phyloP scores from a whole-genome alignment of 2,329 filamentous ascomycete genomes.

The Penicillium decumbens region DNA sequence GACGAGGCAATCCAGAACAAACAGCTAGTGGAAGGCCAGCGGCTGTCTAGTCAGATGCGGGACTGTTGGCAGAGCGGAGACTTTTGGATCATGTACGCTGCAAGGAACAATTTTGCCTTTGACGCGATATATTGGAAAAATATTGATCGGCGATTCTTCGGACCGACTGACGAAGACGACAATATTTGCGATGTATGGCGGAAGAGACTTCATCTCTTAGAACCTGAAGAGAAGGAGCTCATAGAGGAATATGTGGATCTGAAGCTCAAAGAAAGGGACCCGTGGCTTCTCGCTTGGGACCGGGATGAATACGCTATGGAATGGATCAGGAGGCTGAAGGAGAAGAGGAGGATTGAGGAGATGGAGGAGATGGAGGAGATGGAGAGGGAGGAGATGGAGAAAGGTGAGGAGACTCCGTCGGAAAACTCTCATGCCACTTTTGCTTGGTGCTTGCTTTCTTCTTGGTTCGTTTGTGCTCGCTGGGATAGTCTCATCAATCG shows the following conservation, averaged over 20 bases:
- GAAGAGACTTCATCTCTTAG: conserved; percentile 5
- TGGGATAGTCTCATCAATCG: too few relatives aligned
- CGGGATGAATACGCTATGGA: conserved; percentile 3
- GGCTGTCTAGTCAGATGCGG: conserved; percentile 16
- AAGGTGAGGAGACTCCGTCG: too few relatives aligned
- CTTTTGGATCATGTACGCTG: conserved; percentile 2
- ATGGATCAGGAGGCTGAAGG: not conserved
- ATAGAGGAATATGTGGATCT: conserved; percentile 6
- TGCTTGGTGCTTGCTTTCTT: too few relatives aligned
- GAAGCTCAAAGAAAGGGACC: conserved; percentile 6
- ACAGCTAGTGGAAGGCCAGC: conserved; percentile 4
- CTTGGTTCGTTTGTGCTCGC: too few relatives aligned
- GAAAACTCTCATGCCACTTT: too few relatives aligned
- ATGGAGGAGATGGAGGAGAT: too few relatives aligned
- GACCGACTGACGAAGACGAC: not conserved
- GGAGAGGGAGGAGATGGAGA: too few relatives aligned
- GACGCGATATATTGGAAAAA: conserved; percentile 4
- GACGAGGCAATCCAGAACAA: conserved; percentile 8
- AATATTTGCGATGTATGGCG: conserved; percentile 2
- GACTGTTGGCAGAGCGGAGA: conserved; percentile 11
- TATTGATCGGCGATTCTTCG: conserved; percentile 7
- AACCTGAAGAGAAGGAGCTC: conserved; percentile 1
- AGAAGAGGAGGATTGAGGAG: too few relatives aligned
- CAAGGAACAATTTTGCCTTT: too few relatives aligned
- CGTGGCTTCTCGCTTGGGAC: conserved; percentile 5